Base-by-base conservation (phyloP, 1,284 basidiomycete species). In the Chondrostereum purpureum region DNA sequence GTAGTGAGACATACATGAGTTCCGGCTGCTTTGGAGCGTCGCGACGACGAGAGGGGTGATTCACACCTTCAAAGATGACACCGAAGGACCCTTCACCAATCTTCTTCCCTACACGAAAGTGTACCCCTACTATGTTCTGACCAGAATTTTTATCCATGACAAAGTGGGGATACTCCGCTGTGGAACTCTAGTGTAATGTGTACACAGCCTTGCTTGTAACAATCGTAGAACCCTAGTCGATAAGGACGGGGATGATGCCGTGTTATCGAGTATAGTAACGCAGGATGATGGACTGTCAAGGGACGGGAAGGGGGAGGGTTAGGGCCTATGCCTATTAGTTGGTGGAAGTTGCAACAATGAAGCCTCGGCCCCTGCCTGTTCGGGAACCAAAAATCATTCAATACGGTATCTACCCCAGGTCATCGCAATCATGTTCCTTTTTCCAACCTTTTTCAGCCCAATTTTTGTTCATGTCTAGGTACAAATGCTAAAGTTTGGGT, bases 41-140 rank as follows among this genome's bases (percentile, higher is more conserved):
- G 41, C 34, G 39, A 43, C 20, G 39, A 43, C 33, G 40, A 23
- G 44, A 36, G 38, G 44, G 38, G 44, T 36, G 45, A 45, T 20
- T 63, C 70, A 44, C 48, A 88, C 90, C 92, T 72, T 95, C 92
- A 62, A 94, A 96, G 70, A 97, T 95, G 73, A 96, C 92, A 61
- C 93, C 93, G 64, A 97, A 97, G 23, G 88, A 92, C 52, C 92
- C 92, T 63, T 86, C 83, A 53, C 83, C 83, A 58, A 86, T 84
- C 73, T 84, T 91, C 70, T 83, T 83, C 60, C 88, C 88, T 37
- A 91, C 87, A 44, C 87, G 77, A 68, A 89, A 92, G 68, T 92
- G 88, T 22, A 84, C 79, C 49, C 86, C 85, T 55, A 88, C 85
- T 59, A 88, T 70, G 61, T 78, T 76, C 42, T 31, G 27, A 31